These are phyloP conservation scores for Vicia sativa DNA, from an alignment of 306 rosid species.

Conservation along the genomic window DNA sequence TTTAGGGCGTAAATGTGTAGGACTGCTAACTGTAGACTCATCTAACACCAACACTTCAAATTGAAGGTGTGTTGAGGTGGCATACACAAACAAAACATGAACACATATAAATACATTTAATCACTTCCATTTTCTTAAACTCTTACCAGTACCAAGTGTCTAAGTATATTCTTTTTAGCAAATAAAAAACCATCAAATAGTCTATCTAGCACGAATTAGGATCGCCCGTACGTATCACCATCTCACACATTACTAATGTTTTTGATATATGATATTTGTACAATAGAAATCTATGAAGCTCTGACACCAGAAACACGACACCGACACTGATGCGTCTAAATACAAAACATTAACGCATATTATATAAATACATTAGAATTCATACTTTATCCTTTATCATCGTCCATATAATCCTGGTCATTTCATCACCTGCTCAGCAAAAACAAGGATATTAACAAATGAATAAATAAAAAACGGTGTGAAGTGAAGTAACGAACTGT, in stretches of 20 bases:
- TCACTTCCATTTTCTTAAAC: background rate
- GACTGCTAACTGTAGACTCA: no score
- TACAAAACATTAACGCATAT: no score
- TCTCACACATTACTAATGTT: no score
- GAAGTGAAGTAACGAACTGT: background rate
- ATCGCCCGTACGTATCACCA: no score
- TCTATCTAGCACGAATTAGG: background rate
- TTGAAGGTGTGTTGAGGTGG: no score
- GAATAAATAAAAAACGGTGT: background rate
- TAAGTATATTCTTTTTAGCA: no score
- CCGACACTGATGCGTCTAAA: no score
- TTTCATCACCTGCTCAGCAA: constrained; percentile 75
- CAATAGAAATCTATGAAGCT: no score
- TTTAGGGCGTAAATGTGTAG: no score
- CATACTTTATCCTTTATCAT: constrained; percentile 84
- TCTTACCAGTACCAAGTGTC: background rate
- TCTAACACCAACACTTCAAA: no score
- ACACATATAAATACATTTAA: background rate
- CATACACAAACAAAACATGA: background rate
- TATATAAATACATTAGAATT: background rate
- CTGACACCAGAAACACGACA: no score
- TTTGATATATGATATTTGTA: no score
- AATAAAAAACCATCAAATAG: background rate
- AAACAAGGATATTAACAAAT: background rate
- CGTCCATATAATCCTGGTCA: constrained; percentile 90